Percentiles rank a stretch among this genome's conserved stretches.
These are phyloP conservation scores for Colletotrichum sp. DNA, from an alignment of 2,329 filamentous ascomycete species.

Conservation along the genomic window DNA sequence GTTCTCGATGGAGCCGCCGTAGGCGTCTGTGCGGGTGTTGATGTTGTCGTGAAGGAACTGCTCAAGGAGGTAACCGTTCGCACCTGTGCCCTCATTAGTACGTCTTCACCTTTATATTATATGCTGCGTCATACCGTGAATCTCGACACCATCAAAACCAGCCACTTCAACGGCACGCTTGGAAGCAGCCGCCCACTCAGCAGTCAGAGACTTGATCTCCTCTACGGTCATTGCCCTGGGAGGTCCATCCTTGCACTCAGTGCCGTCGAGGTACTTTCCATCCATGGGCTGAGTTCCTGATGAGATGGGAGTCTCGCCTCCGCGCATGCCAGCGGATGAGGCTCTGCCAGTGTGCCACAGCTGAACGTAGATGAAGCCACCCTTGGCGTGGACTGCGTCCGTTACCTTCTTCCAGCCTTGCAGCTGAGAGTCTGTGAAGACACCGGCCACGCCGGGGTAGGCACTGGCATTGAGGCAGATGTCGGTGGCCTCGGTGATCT, in stretches of 20 bases:
- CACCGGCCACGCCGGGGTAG: conserved; percentile 32
- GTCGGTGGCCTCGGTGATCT: conserved; percentile 34
- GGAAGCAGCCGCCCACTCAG: conserved; percentile 57
- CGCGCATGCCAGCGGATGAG: conserved; percentile 26
- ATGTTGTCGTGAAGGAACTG: conserved; percentile 60
- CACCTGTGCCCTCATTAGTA: conserved; percentile 23
- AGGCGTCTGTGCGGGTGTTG: conserved; percentile 55
- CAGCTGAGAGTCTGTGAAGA: conserved; percentile 32
- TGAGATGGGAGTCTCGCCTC: conserved; percentile 29
- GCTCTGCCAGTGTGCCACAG: conserved; percentile 66
- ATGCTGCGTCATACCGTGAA: conserved; percentile 35
- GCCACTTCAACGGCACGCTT: conserved; percentile 59
- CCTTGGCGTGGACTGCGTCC: conserved; percentile 66
- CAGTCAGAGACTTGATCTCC: conserved; percentile 67
- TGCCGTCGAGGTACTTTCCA: conserved; percentile 26
- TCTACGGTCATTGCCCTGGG: conserved; percentile 67
- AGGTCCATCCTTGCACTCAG: conserved; percentile 34
- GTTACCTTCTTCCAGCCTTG: conserved; percentile 64
- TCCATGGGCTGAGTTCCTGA: conserved; percentile 42
- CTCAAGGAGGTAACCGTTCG: conserved; percentile 66
- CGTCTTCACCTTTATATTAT: neutral
- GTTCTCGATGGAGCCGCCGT: conserved; percentile 58
- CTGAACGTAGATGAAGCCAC: conserved; percentile 65
- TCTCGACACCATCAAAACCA: conserved; percentile 75
- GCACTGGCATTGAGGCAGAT: conserved; percentile 30